phyloP scores from a whole-genome alignment of 495 filamentous ascomycete genomes.

The Chaetomium cochliodes region DNA sequence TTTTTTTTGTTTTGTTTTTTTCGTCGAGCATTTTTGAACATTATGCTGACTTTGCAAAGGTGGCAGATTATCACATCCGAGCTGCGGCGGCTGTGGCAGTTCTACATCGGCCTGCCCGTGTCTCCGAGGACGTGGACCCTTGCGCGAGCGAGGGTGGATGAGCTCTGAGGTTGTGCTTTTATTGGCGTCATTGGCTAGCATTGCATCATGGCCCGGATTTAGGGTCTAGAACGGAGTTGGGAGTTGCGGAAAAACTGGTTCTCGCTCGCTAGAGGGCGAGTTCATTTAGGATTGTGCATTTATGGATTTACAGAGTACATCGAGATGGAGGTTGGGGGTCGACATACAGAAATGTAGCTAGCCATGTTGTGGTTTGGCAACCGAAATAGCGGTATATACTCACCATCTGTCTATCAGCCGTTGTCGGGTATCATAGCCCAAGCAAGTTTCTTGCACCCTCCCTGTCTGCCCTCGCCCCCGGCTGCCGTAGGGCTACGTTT shows the following conservation, averaged over 20 bases:
- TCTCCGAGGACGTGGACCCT: conserved; percentile 66
- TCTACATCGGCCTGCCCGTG: conserved; percentile 76
- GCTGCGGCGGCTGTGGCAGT: conserved; percentile 63
- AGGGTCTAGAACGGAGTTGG: conserved; percentile 24
- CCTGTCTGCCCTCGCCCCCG: conserved; percentile 22
- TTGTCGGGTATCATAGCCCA: conserved; percentile 13
- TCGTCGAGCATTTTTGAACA: not conserved
- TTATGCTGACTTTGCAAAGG: conserved; percentile 44
- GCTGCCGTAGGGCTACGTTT: conserved; percentile 48
- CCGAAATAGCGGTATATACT: not conserved
- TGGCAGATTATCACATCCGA: conserved; percentile 62
- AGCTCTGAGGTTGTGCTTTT: conserved; percentile 30
- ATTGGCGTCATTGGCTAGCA: not conserved
- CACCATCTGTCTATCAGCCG: not conserved
- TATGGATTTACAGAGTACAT: not conserved
- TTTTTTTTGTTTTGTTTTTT: not conserved
- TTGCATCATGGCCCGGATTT: conserved; percentile 3
- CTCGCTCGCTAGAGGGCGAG: not conserved
- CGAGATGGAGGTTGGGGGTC: not conserved
- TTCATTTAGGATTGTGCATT: not conserved
- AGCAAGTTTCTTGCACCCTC: conserved; percentile 24
- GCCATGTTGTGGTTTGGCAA: not conserved
- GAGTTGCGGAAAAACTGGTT: conserved; percentile 10
- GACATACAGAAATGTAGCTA: not conserved
- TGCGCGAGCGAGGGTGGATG: conserved; percentile 55